Evolutionary conservation across 139 green algal genomes (phyloP).

Genomic region (Nannochloris sp.): DNA sequence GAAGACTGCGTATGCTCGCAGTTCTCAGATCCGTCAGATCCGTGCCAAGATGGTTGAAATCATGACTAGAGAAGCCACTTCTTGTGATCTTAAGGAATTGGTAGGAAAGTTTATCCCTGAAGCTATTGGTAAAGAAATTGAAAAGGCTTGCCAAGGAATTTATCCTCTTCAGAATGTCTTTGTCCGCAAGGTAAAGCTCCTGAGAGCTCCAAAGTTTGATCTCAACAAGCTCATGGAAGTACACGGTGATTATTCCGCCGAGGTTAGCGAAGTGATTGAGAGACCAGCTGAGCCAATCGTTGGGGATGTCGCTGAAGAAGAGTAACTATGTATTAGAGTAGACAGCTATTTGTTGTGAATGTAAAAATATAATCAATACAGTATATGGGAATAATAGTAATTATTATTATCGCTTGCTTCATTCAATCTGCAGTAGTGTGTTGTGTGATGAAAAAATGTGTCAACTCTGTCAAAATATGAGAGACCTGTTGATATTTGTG

Average conservation of each 20-base stretch:
- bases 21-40: constrained; percentile 70
- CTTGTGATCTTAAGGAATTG: constrained; percentile 96
- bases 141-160: constrained; percentile 90
- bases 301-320: constrained; percentile 19
- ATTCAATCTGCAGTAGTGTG: no score
- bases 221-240: constrained; percentile 98
- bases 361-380: no score
- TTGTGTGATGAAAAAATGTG: background rate
- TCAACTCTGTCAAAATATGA: background rate
- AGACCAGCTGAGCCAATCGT: constrained; percentile 27
- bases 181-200: constrained; percentile 98
- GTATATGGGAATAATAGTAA: no score
- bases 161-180: constrained; percentile 89
- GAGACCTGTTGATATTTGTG: background rate
- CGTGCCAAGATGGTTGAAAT: constrained; percentile 99
- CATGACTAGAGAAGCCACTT: constrained; percentile 83
- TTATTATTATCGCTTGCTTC: no score
- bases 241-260: constrained; percentile 78
- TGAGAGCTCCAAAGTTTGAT: constrained; percentile 98
- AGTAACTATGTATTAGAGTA: background rate
- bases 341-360: background rate
- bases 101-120: constrained; percentile 99
- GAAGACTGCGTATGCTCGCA: constrained; percentile 92
- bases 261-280: constrained; percentile 40
- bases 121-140: constrained; percentile 96